phyloP scores from a whole-genome alignment of 1,284 basidiomycete genomes.

The Ceratobasidium sp. region DNA sequence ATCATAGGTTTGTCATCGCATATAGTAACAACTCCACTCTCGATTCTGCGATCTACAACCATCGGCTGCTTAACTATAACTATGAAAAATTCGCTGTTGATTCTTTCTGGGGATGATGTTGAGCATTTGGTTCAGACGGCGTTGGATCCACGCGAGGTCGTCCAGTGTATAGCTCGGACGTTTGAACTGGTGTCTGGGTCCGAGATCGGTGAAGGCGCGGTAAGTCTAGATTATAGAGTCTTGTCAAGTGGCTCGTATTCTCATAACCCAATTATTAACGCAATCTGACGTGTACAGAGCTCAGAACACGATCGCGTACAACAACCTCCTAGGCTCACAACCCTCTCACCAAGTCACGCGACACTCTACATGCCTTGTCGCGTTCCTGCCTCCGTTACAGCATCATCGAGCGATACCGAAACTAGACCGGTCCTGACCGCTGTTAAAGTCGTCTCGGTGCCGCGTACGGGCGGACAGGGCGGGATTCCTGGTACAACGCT shows the following conservation, averaged over 20 bases:
- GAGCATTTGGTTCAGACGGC: conserved; percentile 36
- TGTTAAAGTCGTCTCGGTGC: conserved; percentile 82
- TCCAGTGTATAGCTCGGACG: conserved; percentile 33
- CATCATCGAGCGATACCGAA: background rate
- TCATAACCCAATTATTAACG: too few relatives aligned
- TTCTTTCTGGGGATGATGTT: conserved; percentile 31
- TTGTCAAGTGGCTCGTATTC: too few relatives aligned
- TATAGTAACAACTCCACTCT: background rate
- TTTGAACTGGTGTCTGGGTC: conserved; percentile 42
- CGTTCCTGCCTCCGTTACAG: conserved; percentile 55
- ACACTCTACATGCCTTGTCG: conserved; percentile 81
- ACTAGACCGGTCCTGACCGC: conserved; percentile 62
- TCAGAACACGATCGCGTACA: conserved; percentile 43
- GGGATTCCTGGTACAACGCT: conserved; percentile 84
- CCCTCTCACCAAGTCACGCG: conserved; percentile 63
- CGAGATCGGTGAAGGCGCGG: conserved; percentile 33
- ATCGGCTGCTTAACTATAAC: background rate
- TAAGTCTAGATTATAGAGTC: background rate
- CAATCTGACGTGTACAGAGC: background rate
- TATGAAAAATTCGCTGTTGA: conserved; percentile 16
- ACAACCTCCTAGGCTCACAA: conserved; percentile 36
- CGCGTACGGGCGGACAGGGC: conserved; percentile 60
- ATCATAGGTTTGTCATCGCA: background rate
- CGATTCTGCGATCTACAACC: conserved; percentile 1
- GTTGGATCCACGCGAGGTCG: conserved; percentile 23